Percentiles rank a stretch among this genome's conserved stretches.
phyloP scores from a whole-genome alignment of 768 basidiomycete species.

The Boletus patriciae region DNA sequence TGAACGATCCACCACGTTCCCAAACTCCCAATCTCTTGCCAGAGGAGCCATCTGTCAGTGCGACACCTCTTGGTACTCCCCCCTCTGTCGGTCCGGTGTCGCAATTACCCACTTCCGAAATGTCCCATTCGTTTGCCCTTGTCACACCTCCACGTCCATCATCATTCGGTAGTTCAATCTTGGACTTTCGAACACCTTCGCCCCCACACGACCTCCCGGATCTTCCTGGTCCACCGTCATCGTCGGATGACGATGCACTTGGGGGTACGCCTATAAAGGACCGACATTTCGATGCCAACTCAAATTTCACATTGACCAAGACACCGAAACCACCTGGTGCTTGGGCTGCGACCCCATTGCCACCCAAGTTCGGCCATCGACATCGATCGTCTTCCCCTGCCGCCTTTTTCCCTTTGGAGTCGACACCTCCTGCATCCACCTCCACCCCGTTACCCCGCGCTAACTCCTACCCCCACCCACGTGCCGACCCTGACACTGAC shows the following conservation, averaged over 20 bases:
- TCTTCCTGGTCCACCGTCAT: conserved; percentile 65
- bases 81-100: conserved; percentile 7
- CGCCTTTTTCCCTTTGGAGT: conserved; percentile 21
- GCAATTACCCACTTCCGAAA: conserved; percentile 6
- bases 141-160: conserved; percentile 50
- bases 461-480: conserved; percentile 11
- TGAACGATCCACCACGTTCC: conserved; percentile 18
- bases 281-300: conserved; percentile 14
- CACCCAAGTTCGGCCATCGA: conserved; percentile 16
- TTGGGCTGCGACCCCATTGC: conserved; percentile 43
- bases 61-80: conserved; percentile 30
- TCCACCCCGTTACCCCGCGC: conserved; percentile 28
- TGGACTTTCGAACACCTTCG: conserved; percentile 61
- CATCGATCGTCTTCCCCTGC: conserved; percentile 20
- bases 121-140: conserved; percentile 25
- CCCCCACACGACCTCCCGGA: conserved; percentile 63
- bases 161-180: conserved; percentile 42
- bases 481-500: conserved; percentile 19
- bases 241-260: conserved; percentile 47
- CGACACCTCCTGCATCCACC: conserved; percentile 25
- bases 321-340: conserved; percentile 49
- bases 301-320: conserved; percentile 38
- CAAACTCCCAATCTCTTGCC: neutral
- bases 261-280: conserved; percentile 24
- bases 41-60: conserved; percentile 11